Evolutionary conservation across 1,284 basidiomycete genomes (phyloP).

Genomic region (Caloboletus inedulis): DNA sequence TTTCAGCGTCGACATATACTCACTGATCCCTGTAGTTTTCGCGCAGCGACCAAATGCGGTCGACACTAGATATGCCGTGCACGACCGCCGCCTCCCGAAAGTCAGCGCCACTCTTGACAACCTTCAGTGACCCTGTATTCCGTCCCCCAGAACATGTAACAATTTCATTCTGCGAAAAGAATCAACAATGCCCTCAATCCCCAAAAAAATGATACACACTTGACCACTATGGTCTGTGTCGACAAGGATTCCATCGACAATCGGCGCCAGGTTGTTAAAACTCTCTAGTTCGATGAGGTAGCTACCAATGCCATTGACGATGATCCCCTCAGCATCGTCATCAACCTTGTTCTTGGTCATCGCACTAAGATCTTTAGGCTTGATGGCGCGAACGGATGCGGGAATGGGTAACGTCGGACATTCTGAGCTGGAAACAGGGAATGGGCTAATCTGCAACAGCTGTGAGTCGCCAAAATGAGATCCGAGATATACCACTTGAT

Average conservation of each 20-base stretch:
- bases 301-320: constrained; percentile 50
- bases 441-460: constrained; percentile 57
- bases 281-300: constrained; percentile 59
- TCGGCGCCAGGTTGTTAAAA: constrained; percentile 84
- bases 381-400: constrained; percentile 40
- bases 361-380: constrained; percentile 29
- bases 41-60: constrained; percentile 66
- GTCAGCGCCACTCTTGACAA: constrained; percentile 85
- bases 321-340: constrained; percentile 38
- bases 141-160: constrained; percentile 88
- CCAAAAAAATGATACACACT: constrained; percentile 43
- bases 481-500: constrained; percentile 74
- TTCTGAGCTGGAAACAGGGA: constrained; percentile 43
- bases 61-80: constrained; percentile 58
- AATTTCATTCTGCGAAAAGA: constrained; percentile 59
- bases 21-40: constrained; percentile 49
- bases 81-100: constrained; percentile 66
- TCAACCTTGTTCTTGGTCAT: constrained; percentile 34
- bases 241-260: constrained; percentile 79
- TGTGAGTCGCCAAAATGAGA: constrained; percentile 85
- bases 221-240: constrained; percentile 75
- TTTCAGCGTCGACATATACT: constrained; percentile 24
- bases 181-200: constrained; percentile 6
- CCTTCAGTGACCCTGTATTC: constrained; percentile 76
- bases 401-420: constrained; percentile 51